Conservation (phyloP, 1,284 basidiomycete genomes). For the Serendipita sp. region DNA sequence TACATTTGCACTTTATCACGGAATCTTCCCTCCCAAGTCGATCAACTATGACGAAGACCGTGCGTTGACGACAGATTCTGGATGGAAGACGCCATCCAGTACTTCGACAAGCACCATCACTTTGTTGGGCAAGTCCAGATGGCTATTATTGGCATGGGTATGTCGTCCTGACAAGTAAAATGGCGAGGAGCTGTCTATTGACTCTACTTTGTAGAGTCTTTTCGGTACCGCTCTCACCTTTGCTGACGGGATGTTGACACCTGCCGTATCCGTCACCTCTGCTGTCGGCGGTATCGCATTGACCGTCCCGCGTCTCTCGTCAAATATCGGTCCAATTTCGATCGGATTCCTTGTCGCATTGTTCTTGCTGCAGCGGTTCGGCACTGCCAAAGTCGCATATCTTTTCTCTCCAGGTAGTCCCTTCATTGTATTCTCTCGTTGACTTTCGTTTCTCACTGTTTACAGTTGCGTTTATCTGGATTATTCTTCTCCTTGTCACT, state of each 20-base stretch:
- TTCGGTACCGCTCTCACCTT: conserved; percentile 40
- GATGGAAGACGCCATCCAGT: not conserved
- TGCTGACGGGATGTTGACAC: conserved; percentile 47
- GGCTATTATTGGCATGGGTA: conserved; percentile 44
- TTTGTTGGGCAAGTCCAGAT: conserved; percentile 21
- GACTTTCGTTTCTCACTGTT: not conserved
- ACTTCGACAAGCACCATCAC: conserved; percentile 10
- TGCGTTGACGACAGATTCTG: conserved; percentile 36
- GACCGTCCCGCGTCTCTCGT: conserved; percentile 33
- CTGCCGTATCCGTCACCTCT: conserved; percentile 53
- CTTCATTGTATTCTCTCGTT: not conserved
- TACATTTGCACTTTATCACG: conserved; percentile 39
- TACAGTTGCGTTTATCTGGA: conserved; percentile 44
- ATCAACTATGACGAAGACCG: conserved; percentile 34
- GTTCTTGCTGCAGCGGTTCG: conserved; percentile 44
- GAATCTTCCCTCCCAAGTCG: conserved; percentile 20
- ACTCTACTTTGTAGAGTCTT: conserved; percentile 16
- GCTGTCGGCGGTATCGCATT: conserved; percentile 53
- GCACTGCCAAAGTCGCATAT: conserved; percentile 36
- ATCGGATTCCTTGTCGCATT: conserved; percentile 27
- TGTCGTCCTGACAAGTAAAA: conserved; percentile 5
- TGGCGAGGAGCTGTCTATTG: conserved; percentile 2
- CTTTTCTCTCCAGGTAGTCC: conserved; percentile 38
- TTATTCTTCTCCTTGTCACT: conserved; percentile 33
- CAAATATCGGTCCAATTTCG: conserved; percentile 40